Conservation (phyloP, 1,139 yeast species). For the Zygosaccharomyces sapae region DNA sequence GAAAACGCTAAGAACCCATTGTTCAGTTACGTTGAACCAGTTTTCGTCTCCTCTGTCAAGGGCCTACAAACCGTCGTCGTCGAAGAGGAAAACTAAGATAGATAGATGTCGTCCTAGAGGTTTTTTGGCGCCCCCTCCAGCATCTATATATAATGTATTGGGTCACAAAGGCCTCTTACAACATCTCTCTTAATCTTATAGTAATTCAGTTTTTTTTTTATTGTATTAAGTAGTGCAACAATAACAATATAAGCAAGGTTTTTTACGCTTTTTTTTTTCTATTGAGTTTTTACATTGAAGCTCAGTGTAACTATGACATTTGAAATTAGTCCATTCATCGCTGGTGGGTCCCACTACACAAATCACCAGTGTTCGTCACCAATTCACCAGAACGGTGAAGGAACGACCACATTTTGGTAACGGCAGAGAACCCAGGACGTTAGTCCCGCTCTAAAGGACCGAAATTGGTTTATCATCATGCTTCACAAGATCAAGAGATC, state of each 20-base stretch:
- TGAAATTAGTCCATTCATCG: slow-evolving; percentile 36
- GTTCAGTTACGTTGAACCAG: slow-evolving; percentile 97
- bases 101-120: slow-evolving; percentile 10
- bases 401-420: slow-evolving; percentile 6
- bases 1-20: slow-evolving; percentile 98
- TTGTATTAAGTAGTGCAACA: slow-evolving; percentile 3
- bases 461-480: slow-evolving; percentile 4
- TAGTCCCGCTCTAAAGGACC: slow-evolving; percentile 1
- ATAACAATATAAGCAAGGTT: not conserved
- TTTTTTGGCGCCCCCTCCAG: not conserved
- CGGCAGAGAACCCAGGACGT: slow-evolving; percentile 2
- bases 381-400: slow-evolving; percentile 19
- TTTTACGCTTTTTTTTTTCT: not conserved
- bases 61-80: slow-evolving; percentile 98
- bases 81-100: slow-evolving; percentile 69
- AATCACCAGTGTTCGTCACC: slow-evolving; percentile 1
- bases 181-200: slow-evolving; percentile 2
- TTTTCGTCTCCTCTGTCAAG: slow-evolving; percentile 89
- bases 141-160: slow-evolving; percentile 15
- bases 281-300: not conserved
- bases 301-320: slow-evolving; percentile 41
- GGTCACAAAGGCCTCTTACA: not conserved
- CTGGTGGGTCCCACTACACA: slow-evolving; percentile 32
- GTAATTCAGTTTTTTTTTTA: slow-evolving; percentile 1
- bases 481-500: slow-evolving; percentile 1